Evolutionary conservation across 805 yeast genomes (phyloP).

Genomic region (Wickerhamiella shivajii): DNA sequence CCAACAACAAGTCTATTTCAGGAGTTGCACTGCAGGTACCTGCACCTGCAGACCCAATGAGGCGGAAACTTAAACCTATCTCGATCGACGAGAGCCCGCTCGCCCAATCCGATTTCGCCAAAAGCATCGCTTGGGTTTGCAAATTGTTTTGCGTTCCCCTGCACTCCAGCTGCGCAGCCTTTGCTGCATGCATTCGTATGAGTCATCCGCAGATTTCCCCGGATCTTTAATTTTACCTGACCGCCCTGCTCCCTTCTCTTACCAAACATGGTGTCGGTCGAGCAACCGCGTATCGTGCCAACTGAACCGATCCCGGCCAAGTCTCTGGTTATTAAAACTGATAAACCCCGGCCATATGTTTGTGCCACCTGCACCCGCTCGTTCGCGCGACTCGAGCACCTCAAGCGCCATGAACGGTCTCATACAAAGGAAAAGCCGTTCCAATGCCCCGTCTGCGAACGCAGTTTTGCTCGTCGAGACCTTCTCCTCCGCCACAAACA

Average conservation of each 20-base stretch:
- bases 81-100: no score
- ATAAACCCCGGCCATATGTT: constrained; percentile 86
- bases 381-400: constrained; percentile 87
- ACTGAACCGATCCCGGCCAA: constrained; percentile 72
- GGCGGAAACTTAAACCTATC: no score
- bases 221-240: constrained; percentile 1
- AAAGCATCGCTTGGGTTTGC: no score
- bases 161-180: no score
- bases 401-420: constrained; percentile 83
- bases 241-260: background rate
- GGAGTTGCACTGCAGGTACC: no score
- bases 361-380: constrained; percentile 88
- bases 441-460: constrained; percentile 91
- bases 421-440: constrained; percentile 95
- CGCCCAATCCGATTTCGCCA: no score
- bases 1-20: no score
- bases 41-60: no score
- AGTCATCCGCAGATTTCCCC: no score
- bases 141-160: no score
- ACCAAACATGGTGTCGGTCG: constrained; percentile 4
- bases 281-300: constrained; percentile 6
- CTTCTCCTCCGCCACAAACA: constrained; percentile 78
- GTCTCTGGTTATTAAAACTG: constrained; percentile 70
- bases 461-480: constrained; percentile 80
- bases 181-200: no score